Evolutionary conservation across 129 eudicot species (phyloP), one percentile per base, ranked within the genome.

Genomic region (Logfia minima): DNA sequence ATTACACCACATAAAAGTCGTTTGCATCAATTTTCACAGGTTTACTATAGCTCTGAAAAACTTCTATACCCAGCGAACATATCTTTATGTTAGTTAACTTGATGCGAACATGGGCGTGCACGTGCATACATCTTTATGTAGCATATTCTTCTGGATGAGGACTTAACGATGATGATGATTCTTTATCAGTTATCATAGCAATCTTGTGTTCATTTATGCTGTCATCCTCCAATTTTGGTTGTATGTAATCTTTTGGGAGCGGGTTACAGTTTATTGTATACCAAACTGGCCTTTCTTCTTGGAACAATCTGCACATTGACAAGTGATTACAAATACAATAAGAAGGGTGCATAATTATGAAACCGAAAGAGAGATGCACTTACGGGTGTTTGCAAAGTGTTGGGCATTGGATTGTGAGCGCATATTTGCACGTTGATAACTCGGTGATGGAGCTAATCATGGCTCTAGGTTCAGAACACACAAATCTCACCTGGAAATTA

Each of bases 401-500:
- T 67, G 99, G 97, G 88, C 92, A 81, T 26, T 91, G 97, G 28
- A 94, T 71, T 75, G 99, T 94, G 78, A 94, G 96, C 3, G 99
- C 99, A 85, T 94, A 94, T 83, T 89, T 94, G 87, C 99, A 94
- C 5, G 99, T 94, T 24, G 99, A 86, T 71, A 94, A 80, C 81
- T 94, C 99, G 13, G 96, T 94, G 29, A 91, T 84, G 55, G 99
- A 91, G 80, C 89, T 94, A 68, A 94, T 94, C 97, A 91, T 89
- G 16, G 96, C 90, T 88, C 88, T 89, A 52, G 97, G 92, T 81
- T 91, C 99, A 2, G 97, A 89, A 78, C 97, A 94, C 37, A 94
- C 97, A 79, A 89, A 94, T 84, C 99, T 89, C 77, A 91, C 97
- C 99, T 94, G 84, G 28, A 86, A 84, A 59, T 39, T 21, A 41